A percentile compares a stretch with the other conserved stretches of the same genome.
These are phyloP conservation scores for Neonectria ditissima DNA, from an alignment of 2,329 filamentous ascomycete species.

Conservation along the genomic window DNA sequence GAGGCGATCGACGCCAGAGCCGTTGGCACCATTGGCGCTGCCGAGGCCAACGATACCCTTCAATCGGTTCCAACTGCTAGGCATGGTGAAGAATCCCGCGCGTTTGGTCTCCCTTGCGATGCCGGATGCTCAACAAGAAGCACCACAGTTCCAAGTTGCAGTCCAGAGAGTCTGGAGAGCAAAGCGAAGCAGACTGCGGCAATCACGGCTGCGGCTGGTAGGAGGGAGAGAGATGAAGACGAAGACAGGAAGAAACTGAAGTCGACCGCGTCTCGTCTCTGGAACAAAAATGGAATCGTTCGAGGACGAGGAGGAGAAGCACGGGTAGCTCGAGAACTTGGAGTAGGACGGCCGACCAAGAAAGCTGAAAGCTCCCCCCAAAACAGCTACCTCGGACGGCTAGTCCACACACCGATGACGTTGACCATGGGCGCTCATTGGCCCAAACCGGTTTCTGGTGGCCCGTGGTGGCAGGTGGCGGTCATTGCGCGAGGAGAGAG, in stretches of 20 bases:
- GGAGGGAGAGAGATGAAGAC: not conserved
- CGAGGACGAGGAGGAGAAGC: not conserved
- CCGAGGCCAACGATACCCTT: constrained; percentile 47
- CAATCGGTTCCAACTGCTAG: constrained; percentile 46
- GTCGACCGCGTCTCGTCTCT: not conserved
- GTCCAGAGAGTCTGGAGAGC: not conserved
- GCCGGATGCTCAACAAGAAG: not conserved
- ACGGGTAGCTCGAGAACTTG: not conserved
- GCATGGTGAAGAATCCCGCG: constrained; percentile 34
- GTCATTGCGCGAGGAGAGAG: not conserved
- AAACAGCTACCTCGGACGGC: constrained; percentile 5
- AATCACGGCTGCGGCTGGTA: not conserved
- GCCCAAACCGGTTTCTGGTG: not conserved
- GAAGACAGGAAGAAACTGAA: not conserved
- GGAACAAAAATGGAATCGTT: not conserved
- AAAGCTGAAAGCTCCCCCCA: constrained; percentile 11
- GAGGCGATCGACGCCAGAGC: constrained; percentile 41
- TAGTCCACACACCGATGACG: constrained; percentile 5
- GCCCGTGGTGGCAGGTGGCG: not conserved
- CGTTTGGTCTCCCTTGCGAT: not conserved
- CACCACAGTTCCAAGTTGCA: not conserved
- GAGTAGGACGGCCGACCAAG: not conserved
- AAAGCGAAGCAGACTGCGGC: not conserved
- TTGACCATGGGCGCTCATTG: not conserved
- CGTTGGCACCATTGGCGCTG: constrained; percentile 35